These are phyloP conservation scores for Mentha longifolia DNA, from an alignment of 257 asterid species.

Conservation along the genomic window DNA sequence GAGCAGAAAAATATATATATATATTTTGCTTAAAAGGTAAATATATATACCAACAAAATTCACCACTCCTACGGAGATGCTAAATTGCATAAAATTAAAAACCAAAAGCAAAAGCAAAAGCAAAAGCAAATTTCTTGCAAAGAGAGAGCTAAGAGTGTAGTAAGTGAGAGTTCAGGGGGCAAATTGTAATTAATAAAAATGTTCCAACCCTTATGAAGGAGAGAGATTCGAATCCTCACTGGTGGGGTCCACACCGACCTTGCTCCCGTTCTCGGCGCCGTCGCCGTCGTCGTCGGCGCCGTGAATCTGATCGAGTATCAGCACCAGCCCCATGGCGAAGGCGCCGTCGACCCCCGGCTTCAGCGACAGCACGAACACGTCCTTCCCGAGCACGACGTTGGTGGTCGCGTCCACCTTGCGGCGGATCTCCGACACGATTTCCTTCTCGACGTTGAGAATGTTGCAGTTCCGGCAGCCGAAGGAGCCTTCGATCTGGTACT, in stretches of 20 bases:
- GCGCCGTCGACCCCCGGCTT: conserved; percentile 67
- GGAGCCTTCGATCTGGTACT: conserved; percentile 68
- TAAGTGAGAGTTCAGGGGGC: neutral
- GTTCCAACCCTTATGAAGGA: neutral
- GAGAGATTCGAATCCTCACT: conserved; percentile 33
- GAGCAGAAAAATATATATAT: neutral
- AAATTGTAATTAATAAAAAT: conserved; percentile 24
- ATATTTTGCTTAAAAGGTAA: neutral
- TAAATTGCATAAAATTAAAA: neutral
- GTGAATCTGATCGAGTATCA: conserved; percentile 60
- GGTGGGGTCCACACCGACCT: conserved; percentile 51
- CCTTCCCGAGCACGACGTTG: conserved; percentile 64
- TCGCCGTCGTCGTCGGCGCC: conserved; percentile 41
- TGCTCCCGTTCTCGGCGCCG: conserved; percentile 30
- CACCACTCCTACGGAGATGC: neutral
- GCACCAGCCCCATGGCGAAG: conserved; percentile 67
- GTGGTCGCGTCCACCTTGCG: conserved; percentile 62
- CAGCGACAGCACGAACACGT: conserved; percentile 49
- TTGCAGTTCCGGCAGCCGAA: conserved; percentile 63
- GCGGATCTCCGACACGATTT: conserved; percentile 61
- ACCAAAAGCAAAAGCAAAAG: neutral
- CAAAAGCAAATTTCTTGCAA: neutral
- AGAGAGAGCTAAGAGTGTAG: conserved; percentile 1
- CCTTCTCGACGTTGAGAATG: conserved; percentile 47
- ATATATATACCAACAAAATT: neutral